phyloP scores from a whole-genome alignment of 208 protist genomes.

The Wallacemonas sp. region DNA sequence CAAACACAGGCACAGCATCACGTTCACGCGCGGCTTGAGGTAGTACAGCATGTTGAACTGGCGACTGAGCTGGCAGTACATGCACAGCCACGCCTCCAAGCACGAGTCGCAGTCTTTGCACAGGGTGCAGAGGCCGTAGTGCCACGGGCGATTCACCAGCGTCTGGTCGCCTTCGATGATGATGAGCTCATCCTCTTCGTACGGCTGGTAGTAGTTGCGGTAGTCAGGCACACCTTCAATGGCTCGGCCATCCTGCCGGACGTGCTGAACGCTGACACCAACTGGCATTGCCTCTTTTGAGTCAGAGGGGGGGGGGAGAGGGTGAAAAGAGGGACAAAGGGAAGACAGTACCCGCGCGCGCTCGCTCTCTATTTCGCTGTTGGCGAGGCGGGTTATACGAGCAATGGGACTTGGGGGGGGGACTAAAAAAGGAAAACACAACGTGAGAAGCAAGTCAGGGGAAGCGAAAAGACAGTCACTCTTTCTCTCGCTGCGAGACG shows the following conservation, averaged over 20 bases:
- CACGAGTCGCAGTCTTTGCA: constrained; percentile 41
- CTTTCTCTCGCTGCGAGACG: too few species aligned
- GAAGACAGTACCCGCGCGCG: too few species aligned
- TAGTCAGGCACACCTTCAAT: constrained; percentile 1
- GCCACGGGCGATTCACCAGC: constrained; percentile 22
- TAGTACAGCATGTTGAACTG: constrained; percentile 47
- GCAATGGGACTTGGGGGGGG: too few species aligned
- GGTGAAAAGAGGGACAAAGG: background rate
- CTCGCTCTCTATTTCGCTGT: too few species aligned
- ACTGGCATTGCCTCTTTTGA: background rate
- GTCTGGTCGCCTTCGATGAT: constrained; percentile 5
- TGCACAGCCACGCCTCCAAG: constrained; percentile 36
- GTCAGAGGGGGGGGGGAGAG: background rate
- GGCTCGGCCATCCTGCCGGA: constrained; percentile 1
- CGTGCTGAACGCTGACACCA: background rate
- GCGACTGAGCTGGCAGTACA: constrained; percentile 40
- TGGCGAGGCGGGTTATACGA: too few species aligned
- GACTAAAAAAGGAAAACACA: too few species aligned
- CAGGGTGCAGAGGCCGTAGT: constrained; percentile 38
- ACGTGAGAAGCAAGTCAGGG: too few species aligned
- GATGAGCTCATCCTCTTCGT: constrained; percentile 10
- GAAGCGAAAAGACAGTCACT: too few species aligned
- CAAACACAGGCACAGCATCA: constrained; percentile 7
- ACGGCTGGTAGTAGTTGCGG: constrained; percentile 3
- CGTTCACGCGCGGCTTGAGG: constrained; percentile 7